phyloP scores from a whole-genome alignment of 2,329 filamentous ascomycete genomes.

The Aspergillus glaucus region DNA sequence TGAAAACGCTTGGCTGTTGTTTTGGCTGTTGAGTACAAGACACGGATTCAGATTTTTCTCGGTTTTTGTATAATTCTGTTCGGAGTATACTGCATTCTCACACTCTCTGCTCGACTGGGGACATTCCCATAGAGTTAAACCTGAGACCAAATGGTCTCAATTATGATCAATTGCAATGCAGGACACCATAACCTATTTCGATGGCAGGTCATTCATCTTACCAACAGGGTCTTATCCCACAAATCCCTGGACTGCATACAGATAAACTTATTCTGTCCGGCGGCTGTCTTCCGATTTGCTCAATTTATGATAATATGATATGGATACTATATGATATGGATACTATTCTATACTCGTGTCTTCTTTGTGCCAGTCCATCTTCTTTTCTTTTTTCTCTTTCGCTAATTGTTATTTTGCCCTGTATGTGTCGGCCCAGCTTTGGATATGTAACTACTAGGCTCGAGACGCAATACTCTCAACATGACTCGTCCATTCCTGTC shows the following conservation, averaged over 20 bases:
- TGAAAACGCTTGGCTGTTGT: too few species aligned
- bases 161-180: slow-evolving; percentile 3
- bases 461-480: not conserved
- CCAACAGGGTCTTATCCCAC: slow-evolving; percentile 2
- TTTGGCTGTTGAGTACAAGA: too few species aligned
- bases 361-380: not conserved
- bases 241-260: slow-evolving; percentile 18
- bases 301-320: slow-evolving; percentile 2
- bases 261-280: slow-evolving; percentile 8
- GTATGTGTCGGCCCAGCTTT: not conserved
- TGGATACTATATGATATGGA: not conserved
- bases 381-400: not conserved
- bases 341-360: not conserved
- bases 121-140: not conserved
- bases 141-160: slow-evolving; percentile 6
- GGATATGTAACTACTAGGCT: not conserved
- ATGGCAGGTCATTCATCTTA: not conserved
- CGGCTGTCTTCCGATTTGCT: slow-evolving; percentile 5
- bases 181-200: slow-evolving; percentile 4
- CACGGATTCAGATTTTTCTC: too few species aligned
- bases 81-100: not conserved
- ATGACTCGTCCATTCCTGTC: not conserved
- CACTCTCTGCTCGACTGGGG: not conserved
- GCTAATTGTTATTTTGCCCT: not conserved
- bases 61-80: not conserved